Base-by-base conservation (phyloP, 371 early-diverging fungal species). In the Mortierella sp. region DNA sequence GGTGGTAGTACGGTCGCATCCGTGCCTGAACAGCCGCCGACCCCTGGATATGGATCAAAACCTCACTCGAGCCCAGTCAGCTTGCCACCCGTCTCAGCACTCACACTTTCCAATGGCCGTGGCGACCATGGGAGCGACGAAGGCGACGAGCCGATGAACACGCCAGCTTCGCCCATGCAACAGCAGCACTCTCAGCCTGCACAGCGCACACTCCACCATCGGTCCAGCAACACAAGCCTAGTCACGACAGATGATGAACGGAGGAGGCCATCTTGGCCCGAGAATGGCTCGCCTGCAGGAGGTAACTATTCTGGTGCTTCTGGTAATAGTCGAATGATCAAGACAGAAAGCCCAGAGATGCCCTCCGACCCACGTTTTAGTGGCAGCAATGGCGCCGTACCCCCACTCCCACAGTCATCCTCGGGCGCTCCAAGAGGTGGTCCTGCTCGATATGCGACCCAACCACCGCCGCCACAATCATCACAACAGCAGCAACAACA, bases 261-360 rank as follows among this genome's bases (percentile, higher is more conserved):
- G 30, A 57, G 57, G n/a, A 26, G 57, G n/a, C 57, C 57, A 5
- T 57, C 57, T n/a, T 57, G 57, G 57, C 57, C 57, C 18, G 57
- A 57, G 28, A 15, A 26, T 14, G 16, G 30, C 11, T 14, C 37
- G 9, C 37, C 37, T 9, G 37, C 37, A 37, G 37, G 37, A 9
- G 37, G 37, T 37, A 37, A 9, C 37, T 37, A 37, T 37, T 3
- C 37, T 3, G 37, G 12, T 57, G 16, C 0, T 9, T 57, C 30
- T 57, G 11, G 29, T 12, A 65, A 64, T 44, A 64, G 59, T 21
- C 64, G 69, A 64, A 46, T 51, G 30, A 64, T 37, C n/a, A 61
- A 21, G 50, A 67, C 62, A 2, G 74, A 68, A 18, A 74, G 74
- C 23, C 74, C 74, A n/a, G 74, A 74, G n/a, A 74, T 74, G 59